Base-by-base conservation (phyloP, 306 rosid species). In the Gleditsia sinensis region DNA sequence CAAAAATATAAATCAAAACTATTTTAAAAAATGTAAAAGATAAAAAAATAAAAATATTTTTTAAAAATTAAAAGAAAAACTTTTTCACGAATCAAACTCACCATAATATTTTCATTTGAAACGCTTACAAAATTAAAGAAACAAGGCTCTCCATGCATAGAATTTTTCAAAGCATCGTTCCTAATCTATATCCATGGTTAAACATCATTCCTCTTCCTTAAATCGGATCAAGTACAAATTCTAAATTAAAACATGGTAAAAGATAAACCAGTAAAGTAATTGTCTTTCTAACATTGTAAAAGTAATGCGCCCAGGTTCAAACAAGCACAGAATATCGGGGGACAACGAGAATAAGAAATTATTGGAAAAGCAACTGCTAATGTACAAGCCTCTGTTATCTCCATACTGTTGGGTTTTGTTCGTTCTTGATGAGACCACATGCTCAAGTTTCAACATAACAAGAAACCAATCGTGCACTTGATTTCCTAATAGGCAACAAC, bases 361-460 rank as follows among this genome's bases (percentile, higher is more conserved):
- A 34, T 16, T 23, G 23, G 72, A 74, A 46, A 66, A 65, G 62
- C 39, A 53, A 37, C 20, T 33, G 67, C 28, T 24, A 21, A 49
- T 17, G 71, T n/a, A 79, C 84, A 56, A n/a, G 91, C 99, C 99
- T 88, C 91, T 25, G 61, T 4, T 19, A 76, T 60, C 45, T 79
- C 77, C 28, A 28, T 2, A 71, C 27, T 2, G 58, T 39, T 58
- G 58, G 90, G 33, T 69, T 80, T 86, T 9, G 79, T 9, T 62
- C 87, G 85, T 39, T 95, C 99, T 54, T 86, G 91, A 82, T 95
- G 91, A 81, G 92, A 95, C 98, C 56, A 95, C 90, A 53, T 95
- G 97, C 82, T 95, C 98, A 74, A 95, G 99, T 67, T n/a, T 30
- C 30, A 67, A 54, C 9, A 56, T 66, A 16, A 55, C 16, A 68